phyloP scores from a whole-genome alignment of 768 basidiomycete genomes.

The Jaapia argillacea region DNA sequence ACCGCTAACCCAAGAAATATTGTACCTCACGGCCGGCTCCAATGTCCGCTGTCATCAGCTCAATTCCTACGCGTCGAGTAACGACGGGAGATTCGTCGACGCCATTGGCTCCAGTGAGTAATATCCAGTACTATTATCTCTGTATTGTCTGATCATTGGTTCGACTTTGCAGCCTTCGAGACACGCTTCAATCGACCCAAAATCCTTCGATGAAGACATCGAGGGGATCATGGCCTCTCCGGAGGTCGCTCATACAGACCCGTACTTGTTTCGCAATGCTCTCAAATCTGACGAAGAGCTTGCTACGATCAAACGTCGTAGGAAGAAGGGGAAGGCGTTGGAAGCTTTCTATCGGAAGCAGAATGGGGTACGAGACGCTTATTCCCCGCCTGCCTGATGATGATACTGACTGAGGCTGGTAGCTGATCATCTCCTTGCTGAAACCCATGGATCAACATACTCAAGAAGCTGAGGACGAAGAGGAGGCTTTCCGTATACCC shows the following conservation, averaged over 20 bases:
- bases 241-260: constrained; percentile 45
- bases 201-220: too few relatives aligned
- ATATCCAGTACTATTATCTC: too few relatives aligned
- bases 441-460: constrained; percentile 90
- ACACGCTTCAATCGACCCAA: too few relatives aligned
- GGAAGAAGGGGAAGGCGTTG: constrained; percentile 45
- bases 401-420: constrained; percentile 7
- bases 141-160: too few relatives aligned
- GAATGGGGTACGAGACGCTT: constrained; percentile 59
- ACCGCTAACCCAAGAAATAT: too few relatives aligned
- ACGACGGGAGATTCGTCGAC: too few relatives aligned
- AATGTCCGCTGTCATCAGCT: too few relatives aligned
- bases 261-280: constrained; percentile 54
- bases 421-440: constrained; percentile 83
- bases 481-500: constrained; percentile 56
- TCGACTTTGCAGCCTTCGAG: too few relatives aligned
- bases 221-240: constrained; percentile 31
- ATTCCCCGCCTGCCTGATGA: constrained; percentile 1
- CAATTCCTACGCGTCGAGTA: too few relatives aligned
- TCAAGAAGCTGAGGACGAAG: constrained; percentile 64
- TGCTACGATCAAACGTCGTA: constrained; percentile 42
- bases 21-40: too few relatives aligned
- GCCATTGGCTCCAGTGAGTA: too few relatives aligned
- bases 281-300: constrained; percentile 57
- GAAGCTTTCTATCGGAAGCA: constrained; percentile 62